phyloP scores from a whole-genome alignment of 139 green algal species.

The Chlorella ohadii region DNA sequence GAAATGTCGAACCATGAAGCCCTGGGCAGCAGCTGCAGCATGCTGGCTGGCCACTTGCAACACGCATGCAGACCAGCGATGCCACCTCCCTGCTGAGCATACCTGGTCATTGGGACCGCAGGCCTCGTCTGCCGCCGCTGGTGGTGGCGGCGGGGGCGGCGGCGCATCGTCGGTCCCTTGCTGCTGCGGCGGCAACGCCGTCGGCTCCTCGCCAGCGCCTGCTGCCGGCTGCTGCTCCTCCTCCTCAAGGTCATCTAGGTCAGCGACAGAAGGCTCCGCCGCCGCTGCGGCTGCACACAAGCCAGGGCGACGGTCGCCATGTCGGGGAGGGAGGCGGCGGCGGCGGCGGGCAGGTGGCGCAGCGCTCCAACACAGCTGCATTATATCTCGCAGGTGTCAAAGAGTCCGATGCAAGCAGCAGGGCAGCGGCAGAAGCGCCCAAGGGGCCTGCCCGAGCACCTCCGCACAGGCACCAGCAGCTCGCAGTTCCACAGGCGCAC shows the following conservation, averaged over 20 bases:
- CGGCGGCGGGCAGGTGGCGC: not conserved
- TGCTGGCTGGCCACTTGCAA: too few species aligned
- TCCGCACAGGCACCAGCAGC: not conserved
- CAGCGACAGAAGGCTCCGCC: not conserved
- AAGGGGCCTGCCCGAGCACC: not conserved
- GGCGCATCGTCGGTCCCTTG: not conserved
- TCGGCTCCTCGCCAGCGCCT: not conserved
- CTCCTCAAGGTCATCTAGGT: conserved; percentile 12
- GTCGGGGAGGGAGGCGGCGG: not conserved
- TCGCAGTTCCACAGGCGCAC: not conserved
- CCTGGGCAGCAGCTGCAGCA: too few species aligned
- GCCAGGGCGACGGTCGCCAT: not conserved
- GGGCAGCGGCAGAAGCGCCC: too few species aligned
- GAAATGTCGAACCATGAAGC: too few species aligned
- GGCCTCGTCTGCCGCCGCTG: not conserved
- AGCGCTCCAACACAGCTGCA: too few species aligned
- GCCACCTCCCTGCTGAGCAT: too few species aligned
- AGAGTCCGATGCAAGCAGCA: too few species aligned
- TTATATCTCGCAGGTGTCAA: too few species aligned
- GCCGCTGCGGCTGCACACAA: too few species aligned
- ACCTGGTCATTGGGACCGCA: not conserved
- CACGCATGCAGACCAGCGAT: too few species aligned
- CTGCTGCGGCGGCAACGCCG: not conserved
- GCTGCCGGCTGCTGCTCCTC: not conserved
- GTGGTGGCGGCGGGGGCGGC: not conserved